These are phyloP conservation scores for Mikania micrantha DNA, from an alignment of 129 eudicot genomes.

Conservation along the genomic window DNA sequence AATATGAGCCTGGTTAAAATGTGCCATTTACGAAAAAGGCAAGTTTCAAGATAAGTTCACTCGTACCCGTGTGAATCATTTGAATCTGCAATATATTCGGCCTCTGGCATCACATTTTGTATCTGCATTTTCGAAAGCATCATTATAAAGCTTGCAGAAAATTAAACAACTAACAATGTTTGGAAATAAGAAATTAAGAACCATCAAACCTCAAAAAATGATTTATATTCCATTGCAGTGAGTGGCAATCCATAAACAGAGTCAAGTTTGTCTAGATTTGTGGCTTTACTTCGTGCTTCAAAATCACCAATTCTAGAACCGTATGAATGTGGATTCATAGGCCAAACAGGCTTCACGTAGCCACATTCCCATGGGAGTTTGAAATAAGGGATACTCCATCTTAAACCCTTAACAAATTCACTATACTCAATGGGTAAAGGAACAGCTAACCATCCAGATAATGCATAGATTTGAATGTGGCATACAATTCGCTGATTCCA, in stretches of 20 bases:
- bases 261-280: slow-evolving; percentile 22
- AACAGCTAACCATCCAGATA: slow-evolving; percentile 83
- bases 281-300: slow-evolving; percentile 16
- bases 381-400: slow-evolving; percentile 95
- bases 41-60: no score
- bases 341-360: slow-evolving; percentile 37
- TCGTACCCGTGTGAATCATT: slow-evolving; percentile 58
- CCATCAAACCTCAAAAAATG: slow-evolving; percentile 66
- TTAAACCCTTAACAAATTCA: slow-evolving; percentile 69
- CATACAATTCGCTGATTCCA: slow-evolving; percentile 68
- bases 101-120: slow-evolving; percentile 60
- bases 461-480: slow-evolving; percentile 79
- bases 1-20: no score
- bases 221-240: slow-evolving; percentile 63
- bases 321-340: slow-evolving; percentile 35
- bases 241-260: slow-evolving; percentile 71
- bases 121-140: slow-evolving; percentile 38
- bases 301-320: slow-evolving; percentile 29
- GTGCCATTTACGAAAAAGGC: no score
- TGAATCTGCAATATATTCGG: slow-evolving; percentile 54
- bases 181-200: not conserved
- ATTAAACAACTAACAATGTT: not conserved
- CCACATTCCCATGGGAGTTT: slow-evolving; percentile 78
- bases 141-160: slow-evolving; percentile 17
- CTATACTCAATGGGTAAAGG: slow-evolving; percentile 82